Evolutionary conservation across 352 stramenopile genomes (phyloP).

Genomic region (Globisporangium nodosum): DNA sequence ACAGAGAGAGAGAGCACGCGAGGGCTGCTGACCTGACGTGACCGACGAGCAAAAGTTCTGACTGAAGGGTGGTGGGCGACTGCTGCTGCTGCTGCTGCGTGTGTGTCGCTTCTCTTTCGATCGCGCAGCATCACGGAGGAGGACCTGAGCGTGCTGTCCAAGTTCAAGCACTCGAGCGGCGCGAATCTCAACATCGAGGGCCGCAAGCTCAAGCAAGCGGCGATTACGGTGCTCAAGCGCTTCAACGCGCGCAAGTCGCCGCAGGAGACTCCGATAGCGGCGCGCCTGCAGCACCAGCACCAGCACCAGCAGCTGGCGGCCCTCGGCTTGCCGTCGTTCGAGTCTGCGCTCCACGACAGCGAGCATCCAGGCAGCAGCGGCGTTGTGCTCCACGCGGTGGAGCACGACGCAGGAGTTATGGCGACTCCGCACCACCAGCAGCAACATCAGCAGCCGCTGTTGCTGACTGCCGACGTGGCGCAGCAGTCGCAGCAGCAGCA

Average conservation of each 20-base stretch:
- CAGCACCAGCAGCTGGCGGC: slow-evolving; percentile 3
- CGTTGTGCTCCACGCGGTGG: not conserved
- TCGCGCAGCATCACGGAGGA: slow-evolving; percentile 21
- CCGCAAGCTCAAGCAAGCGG: slow-evolving; percentile 50
- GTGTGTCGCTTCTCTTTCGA: not conserved
- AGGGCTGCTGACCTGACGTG: no score
- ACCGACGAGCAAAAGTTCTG: not conserved
- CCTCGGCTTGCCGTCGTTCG: slow-evolving; percentile 10
- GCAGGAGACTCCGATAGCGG: not conserved
- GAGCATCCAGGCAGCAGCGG: slow-evolving; percentile 3
- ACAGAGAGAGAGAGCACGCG: no score
- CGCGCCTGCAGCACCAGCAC: not conserved
- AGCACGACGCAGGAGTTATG: not conserved
- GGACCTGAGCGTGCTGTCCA: slow-evolving; percentile 41
- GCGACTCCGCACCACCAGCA: not conserved
- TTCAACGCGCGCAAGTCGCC: slow-evolving; percentile 15
- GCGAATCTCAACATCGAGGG: slow-evolving; percentile 57
- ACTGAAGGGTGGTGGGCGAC: not conserved
- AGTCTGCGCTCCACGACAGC: slow-evolving; percentile 4
- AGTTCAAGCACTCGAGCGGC: slow-evolving; percentile 59
- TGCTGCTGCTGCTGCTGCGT: not conserved
- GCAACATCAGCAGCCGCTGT: not conserved
- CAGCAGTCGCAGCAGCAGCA: not conserved
- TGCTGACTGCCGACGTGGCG: not conserved
- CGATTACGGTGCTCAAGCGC: slow-evolving; percentile 38